These are phyloP conservation scores for Pseudopithomyces chartarum DNA, from an alignment of 2,329 filamentous ascomycete genomes.

Conservation along the genomic window DNA sequence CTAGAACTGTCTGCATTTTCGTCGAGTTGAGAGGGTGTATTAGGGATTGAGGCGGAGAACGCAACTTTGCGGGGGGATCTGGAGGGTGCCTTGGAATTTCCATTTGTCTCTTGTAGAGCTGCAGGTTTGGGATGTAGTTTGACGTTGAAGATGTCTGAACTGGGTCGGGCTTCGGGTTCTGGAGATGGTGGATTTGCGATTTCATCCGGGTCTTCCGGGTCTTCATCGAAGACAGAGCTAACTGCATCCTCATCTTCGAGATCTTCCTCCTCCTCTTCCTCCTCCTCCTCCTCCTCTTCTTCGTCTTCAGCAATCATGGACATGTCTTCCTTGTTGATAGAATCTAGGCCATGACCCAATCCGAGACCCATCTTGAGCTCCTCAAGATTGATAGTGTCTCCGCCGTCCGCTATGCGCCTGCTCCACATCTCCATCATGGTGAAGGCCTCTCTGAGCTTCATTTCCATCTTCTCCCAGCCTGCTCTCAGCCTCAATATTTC, in stretches of 20 bases:
- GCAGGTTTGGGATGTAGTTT: constrained; percentile 37
- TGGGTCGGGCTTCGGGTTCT: constrained; percentile 25
- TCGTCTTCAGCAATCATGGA: constrained; percentile 32
- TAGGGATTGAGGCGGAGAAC: constrained; percentile 43
- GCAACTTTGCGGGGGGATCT: constrained; percentile 47
- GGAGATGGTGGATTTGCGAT: constrained; percentile 27
- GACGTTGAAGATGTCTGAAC: constrained; percentile 40
- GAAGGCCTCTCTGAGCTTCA: constrained; percentile 86
- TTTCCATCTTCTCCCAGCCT: constrained; percentile 94
- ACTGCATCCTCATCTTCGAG: constrained; percentile 26
- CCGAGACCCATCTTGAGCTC: constrained; percentile 65
- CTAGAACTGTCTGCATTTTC: constrained; percentile 41
- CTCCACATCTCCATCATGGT: constrained; percentile 92
- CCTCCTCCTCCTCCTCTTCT: constrained; percentile 23
- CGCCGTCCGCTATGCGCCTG: constrained; percentile 74
- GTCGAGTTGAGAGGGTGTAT: constrained; percentile 35
- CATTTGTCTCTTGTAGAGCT: constrained; percentile 42
- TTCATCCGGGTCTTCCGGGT: constrained; percentile 20
- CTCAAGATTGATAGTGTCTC: constrained; percentile 68
- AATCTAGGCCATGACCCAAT: constrained; percentile 57
- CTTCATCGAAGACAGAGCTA: constrained; percentile 39
- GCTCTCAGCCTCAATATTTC: constrained; percentile 83
- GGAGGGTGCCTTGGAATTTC: constrained; percentile 39
- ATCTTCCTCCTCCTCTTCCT: constrained; percentile 27
- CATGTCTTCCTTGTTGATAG: constrained; percentile 34